phyloP scores from a whole-genome alignment of 148 eudicot species.

The Fagopyrum esculentum region DNA sequence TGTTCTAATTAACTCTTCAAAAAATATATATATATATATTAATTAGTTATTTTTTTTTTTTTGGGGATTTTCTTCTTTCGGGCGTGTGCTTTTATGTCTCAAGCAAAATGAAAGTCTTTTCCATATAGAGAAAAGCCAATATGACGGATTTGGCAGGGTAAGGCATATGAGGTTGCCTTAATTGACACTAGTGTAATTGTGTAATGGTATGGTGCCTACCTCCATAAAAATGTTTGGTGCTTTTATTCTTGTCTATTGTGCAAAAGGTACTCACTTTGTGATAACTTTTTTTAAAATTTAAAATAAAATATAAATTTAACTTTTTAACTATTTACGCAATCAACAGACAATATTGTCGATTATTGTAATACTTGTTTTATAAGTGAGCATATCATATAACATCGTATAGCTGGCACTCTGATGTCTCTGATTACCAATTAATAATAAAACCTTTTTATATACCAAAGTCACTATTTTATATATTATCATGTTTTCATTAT shows the following conservation, averaged over 20 bases:
- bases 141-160: constrained; percentile 1
- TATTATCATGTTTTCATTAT: not conserved
- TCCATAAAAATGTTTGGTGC: constrained; percentile 1
- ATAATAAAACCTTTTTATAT: not conserved
- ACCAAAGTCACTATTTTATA: not conserved
- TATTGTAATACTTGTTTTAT: not conserved
- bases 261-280: not conserved
- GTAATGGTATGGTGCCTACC: not conserved
- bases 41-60: too few species aligned
- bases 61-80: not conserved
- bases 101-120: not conserved
- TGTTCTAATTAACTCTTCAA: too few species aligned
- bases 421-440: not conserved
- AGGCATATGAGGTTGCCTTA: not conserved
- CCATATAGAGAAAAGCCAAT: not conserved
- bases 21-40: too few species aligned
- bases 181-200: not conserved
- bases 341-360: not conserved
- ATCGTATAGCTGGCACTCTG: not conserved
- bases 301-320: not conserved
- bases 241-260: not conserved
- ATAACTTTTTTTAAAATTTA: not conserved
- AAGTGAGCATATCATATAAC: not conserved
- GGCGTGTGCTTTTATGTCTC: not conserved
- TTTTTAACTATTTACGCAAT: not conserved